Base-by-base conservation (phyloP, 106 monocot species). In the Dioscorea alata region DNA sequence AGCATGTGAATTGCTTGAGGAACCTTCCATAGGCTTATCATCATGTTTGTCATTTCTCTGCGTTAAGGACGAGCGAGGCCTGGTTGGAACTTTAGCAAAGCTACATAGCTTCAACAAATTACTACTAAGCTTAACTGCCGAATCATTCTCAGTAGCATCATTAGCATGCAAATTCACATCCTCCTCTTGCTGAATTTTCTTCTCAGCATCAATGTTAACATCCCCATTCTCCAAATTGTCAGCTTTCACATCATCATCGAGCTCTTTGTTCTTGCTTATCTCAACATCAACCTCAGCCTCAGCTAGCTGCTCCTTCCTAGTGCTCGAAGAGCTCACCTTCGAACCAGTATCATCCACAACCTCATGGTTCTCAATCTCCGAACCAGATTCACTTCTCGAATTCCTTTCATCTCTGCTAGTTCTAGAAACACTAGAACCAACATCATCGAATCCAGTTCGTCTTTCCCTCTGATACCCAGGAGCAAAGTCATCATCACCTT, bases 31-130 rank as follows among this genome's bases (percentile, higher is more conserved):
- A 51, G 28, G n/a, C 57, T 17, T 31, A 24, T 69, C 63, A 34
- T 67, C 69, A 51, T 25, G 35, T 61, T 74, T 74, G 13, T 68
- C 51, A 83, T 33, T 84, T 68, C 25, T 84, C 65, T 75, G 78
- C 23, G 61, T 56, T 48, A 71, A 15, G 12, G 74, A 35, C 20
- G 87, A 83, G 21, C 84, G 80, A 8, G 81, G 83, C 66, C 49
- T 91, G 4, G 88, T 95, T 17, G 86, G 86, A 20, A 91, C 86
- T 50, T 72, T 86, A 14, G 79, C 54, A 80, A 79, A 81, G 31
- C 74, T 53, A 25, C 76, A 81, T 4, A 75, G 61, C 60, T 81
- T 83, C 58, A 87, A 67, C 33, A 86, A 48, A 69, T 79, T 64
- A 21, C 17, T 79, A 15, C 65, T 56, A 59, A 52, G 59, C 22